These are phyloP conservation scores for Aegilops umbellulata DNA, from an alignment of 176 grass and related monocot species.

Conservation along the genomic window DNA sequence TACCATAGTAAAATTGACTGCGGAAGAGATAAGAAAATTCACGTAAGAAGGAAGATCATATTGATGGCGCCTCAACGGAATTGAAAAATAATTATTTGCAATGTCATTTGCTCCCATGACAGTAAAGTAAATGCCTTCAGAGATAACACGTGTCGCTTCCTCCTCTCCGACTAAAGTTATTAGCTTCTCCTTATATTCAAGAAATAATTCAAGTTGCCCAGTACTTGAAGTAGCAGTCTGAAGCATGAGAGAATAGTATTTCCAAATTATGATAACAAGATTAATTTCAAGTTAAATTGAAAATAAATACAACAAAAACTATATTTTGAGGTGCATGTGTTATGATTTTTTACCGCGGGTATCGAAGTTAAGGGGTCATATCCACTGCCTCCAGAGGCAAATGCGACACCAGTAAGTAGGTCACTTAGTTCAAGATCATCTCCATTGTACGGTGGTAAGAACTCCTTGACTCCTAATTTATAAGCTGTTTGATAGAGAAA, in stretches of 20 bases:
- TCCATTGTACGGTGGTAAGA: constrained; percentile 33
- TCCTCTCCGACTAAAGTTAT: constrained; percentile 39
- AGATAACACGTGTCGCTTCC: constrained; percentile 24
- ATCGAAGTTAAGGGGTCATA: constrained; percentile 50
- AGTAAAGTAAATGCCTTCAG: constrained; percentile 33
- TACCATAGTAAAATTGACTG: constrained; percentile 51
- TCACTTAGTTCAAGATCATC: constrained; percentile 31
- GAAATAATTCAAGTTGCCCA: constrained; percentile 46
- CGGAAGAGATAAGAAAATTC: constrained; percentile 33
- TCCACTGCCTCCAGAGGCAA: constrained; percentile 54
- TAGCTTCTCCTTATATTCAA: constrained; percentile 58
- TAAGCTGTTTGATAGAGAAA: constrained; percentile 24
- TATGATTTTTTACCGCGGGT: constrained; percentile 10
- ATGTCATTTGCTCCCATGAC: constrained; percentile 51
- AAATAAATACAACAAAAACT: not conserved
- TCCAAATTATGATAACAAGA: not conserved
- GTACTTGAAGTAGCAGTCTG: constrained; percentile 37
- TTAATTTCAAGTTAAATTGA: not conserved
- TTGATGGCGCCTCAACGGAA: constrained; percentile 15
- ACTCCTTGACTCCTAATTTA: constrained; percentile 41
- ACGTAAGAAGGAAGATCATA: constrained; percentile 57
- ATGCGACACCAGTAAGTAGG: constrained; percentile 55
- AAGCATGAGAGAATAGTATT: not conserved
- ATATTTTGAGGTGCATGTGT: too few relatives aligned
- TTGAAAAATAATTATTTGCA: constrained; percentile 44